Base-by-base conservation (phyloP, 192 early-diverging fungal species). In the Backusella psychrophila region DNA sequence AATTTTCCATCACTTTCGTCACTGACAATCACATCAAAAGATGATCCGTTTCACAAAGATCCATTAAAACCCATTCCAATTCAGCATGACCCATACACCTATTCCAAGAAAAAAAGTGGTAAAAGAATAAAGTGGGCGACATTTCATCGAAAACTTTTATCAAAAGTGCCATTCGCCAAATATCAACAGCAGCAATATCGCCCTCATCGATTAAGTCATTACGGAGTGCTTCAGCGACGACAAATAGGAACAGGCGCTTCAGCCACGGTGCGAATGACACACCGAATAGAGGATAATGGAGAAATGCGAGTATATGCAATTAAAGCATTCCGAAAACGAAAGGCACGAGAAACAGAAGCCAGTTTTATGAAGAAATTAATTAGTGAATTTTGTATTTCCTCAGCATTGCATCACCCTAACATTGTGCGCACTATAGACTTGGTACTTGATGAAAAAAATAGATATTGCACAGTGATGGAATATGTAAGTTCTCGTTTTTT, bases 291-390 rank as follows among this genome's bases (percentile, higher is more conserved):
- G 69, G 69, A 70, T 39, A 21, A 23, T 26, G 53, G 77, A 83
- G 91, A 66, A 90, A 91, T 80, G 86, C 89, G 69, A 94, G 89
- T 83, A 14, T 70, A 70, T 95, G 75, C 97, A 31, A 91, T 98
- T 82, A 99, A 98, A 85, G 95, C 97, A 76, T 98, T 98, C 86
- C 87, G 94, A 44, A 76, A 75, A 67, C 89, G 92, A 49, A 83
- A 89, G 36, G 92, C 92, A 77, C 89, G 92, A 76, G 96, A 98
- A 87, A 89, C 92, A 6, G 91, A 97, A 88, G 94, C 94, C 82
- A 93, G 96, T 63, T 98, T 97, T 85, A 87, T 97, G 82, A 98
- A 98, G 84, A 97, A 97, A 85, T 85, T 99, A 75, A 93, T 90
- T 31, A 90, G 90, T 81, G 97, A 99, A 85, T 99, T 97, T 81